Base-by-base conservation (phyloP, 805 yeast genomes). In the Nakazawaea sp. region DNA sequence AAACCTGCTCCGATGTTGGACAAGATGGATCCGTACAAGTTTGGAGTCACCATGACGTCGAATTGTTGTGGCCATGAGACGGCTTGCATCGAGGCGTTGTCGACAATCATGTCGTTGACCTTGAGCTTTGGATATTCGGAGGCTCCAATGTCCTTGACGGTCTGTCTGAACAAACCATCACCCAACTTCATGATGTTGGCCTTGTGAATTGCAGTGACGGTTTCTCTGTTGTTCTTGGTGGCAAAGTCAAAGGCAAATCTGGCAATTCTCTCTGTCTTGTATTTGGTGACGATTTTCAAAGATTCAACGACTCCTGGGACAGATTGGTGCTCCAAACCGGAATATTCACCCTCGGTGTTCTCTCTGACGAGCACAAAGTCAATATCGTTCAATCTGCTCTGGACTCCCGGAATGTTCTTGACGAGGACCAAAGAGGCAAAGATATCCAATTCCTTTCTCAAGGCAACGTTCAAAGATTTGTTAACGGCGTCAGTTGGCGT, bases 101-200 rank as follows among this genome's bases (percentile, higher is more conserved):
- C 98, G 52, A 90, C 97, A 67, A 90, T 92, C 78, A 92, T 85
- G 65, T 89, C 95, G 63, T 79, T 81, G 51, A 81, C 86, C 45
- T 72, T 74, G 48, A 90, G 75, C 43, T 80, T 81, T 48, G 95
- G 94, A 68, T 84, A 84, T 64, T 83, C 90, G 53, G 77, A 79
- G 47, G 76, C 82, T 57, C 87, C 89, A 49, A 92, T 79, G 51
- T 81, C 82, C 64, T 87, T 80, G 53, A 90, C 85, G 49, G 96
- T 88, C 64, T 81, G 76, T 75, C 96, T 86, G 78, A 92, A 90
- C 56, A 90, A 75, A 66, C 98, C 98, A 62, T 90, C 98, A 62
- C 96, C 95, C 59, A 88, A 78, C 72, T 90, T 90, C 98, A 90
- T 90, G 58, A 90, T 90, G 76, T 92, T 92, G 50, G 98, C 98